phyloP scores from a whole-genome alignment of 2,329 filamentous ascomycete species.

The Colletotrichum sp. region DNA sequence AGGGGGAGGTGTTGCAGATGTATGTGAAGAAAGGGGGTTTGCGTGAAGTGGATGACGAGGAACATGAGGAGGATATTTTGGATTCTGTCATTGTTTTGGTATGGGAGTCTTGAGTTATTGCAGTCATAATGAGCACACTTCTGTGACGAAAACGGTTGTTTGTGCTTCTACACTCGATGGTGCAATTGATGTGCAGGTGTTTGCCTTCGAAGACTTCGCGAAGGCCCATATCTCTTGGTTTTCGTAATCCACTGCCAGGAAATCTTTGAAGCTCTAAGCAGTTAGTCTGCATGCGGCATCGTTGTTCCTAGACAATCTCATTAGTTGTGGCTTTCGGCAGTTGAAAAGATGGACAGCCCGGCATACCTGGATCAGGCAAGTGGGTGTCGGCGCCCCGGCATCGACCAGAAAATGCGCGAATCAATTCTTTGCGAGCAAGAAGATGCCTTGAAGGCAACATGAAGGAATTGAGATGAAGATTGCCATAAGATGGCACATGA shows the following conservation, averaged over 20 bases:
- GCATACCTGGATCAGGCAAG: too few species aligned
- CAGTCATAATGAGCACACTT: background rate
- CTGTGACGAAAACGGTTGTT: background rate
- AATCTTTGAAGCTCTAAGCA: background rate
- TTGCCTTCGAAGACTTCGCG: background rate
- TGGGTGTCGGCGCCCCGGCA: too few species aligned
- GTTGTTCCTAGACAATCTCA: background rate
- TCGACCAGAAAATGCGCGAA: too few species aligned
- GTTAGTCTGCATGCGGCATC: background rate
- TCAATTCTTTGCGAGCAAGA: too few species aligned
- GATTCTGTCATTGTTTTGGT: conserved; percentile 47
- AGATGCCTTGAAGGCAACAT: too few species aligned
- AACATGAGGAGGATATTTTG: conserved; percentile 27
- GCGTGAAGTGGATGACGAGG: background rate
- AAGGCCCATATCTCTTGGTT: background rate
- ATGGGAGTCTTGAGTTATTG: conserved; percentile 34
- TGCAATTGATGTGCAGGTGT: background rate
- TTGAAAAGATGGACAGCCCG: background rate
- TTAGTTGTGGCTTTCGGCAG: background rate
- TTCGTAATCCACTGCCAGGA: background rate
- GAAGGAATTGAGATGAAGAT: too few species aligned
- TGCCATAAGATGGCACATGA: too few species aligned
- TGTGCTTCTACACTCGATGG: background rate
- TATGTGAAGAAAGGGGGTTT: conserved; percentile 40
- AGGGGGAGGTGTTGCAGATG: conserved; percentile 51